phyloP scores from a whole-genome alignment of 805 yeast species.

The Nakazawaea ambrosiae region DNA sequence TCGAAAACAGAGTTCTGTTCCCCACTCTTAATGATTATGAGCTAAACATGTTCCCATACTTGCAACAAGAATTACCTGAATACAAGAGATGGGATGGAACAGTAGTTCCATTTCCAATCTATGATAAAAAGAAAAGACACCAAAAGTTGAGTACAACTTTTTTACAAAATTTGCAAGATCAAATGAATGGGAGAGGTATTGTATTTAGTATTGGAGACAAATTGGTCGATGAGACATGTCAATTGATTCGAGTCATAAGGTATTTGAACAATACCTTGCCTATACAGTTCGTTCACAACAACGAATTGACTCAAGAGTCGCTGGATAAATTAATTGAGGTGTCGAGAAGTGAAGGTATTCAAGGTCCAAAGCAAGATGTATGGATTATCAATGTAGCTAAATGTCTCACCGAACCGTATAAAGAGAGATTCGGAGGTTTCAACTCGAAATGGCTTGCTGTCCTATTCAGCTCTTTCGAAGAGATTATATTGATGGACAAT shows the following conservation, averaged over 20 bases:
- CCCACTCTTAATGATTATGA: background rate
- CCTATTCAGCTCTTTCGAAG: conserved; percentile 51
- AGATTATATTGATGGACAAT: conserved; percentile 47
- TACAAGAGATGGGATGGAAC: conserved; percentile 26
- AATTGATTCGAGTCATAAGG: conserved; percentile 41
- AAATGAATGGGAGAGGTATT: conserved; percentile 41
- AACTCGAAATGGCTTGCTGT: conserved; percentile 48
- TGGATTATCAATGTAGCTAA: conserved; percentile 26
- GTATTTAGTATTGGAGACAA: conserved; percentile 44
- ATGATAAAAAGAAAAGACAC: background rate
- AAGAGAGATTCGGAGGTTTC: conserved; percentile 20
- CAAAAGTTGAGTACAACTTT: conserved; percentile 11
- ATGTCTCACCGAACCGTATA: conserved; percentile 18
- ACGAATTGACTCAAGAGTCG: conserved; percentile 28
- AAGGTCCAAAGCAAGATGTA: conserved; percentile 21
- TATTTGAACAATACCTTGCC: conserved; percentile 45
- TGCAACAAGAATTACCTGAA: conserved; percentile 29
- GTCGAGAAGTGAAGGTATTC: conserved; percentile 26
- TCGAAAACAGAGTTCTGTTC: conserved; percentile 6
- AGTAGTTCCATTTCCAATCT: conserved; percentile 1
- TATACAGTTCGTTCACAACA: conserved; percentile 36
- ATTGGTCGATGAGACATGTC: conserved; percentile 38
- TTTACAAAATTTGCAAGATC: conserved; percentile 21
- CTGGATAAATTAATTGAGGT: conserved; percentile 27
- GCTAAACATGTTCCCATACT: conserved; percentile 32